Base-by-base conservation (phyloP, 768 basidiomycete genomes). In the Lyophyllum semitale region DNA sequence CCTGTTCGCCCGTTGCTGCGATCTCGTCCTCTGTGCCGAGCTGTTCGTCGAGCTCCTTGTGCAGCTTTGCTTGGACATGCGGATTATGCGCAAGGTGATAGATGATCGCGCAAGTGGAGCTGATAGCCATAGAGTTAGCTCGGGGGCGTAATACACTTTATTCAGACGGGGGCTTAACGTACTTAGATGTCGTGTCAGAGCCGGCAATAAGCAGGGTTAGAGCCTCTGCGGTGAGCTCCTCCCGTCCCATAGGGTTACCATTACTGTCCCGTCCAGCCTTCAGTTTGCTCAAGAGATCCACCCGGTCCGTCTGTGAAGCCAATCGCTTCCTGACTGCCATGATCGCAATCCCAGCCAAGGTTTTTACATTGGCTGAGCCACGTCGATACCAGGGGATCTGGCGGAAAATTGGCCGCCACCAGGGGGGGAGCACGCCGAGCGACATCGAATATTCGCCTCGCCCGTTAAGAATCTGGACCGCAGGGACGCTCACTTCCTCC, bases 101-200 rank as follows among this genome's bases (percentile, higher is more conserved):
- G 22, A 91, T 79, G 65, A 95, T 93, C 11, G 93, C 93, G 62
- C 92, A 94, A 4, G 91, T 91, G 17, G 93, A 94, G 74, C 91
- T 93, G 55, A 44, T 33, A 17, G 25, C 23, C 25, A 27, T 12
- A 4, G 29, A 27, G 43, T 44, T 17, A 27, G 12, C 9, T 26
- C n/a, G 6, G 27, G n/a, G 26, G 43, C 17, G 17, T 17, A 43
- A 40, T n/a, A n/a, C n/a, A 22, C n/a, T 6, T 40, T 7, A 40
- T 11, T 7, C 4, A 2, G 22, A 25, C 7, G 22, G 22, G 17
- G 6, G 32, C 17, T 9, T 2, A 20, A 66, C 86, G 57, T 61
- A 92, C 91, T 96, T 97, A 43, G 93, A 94, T 0, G 95, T 96
- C 1, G 94, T 97, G 64, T 97, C 94, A 3, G 88, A 90, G 1